These are phyloP conservation scores for Angomonas ambiguus DNA, from an alignment of 208 protist species.

Conservation along the genomic window DNA sequence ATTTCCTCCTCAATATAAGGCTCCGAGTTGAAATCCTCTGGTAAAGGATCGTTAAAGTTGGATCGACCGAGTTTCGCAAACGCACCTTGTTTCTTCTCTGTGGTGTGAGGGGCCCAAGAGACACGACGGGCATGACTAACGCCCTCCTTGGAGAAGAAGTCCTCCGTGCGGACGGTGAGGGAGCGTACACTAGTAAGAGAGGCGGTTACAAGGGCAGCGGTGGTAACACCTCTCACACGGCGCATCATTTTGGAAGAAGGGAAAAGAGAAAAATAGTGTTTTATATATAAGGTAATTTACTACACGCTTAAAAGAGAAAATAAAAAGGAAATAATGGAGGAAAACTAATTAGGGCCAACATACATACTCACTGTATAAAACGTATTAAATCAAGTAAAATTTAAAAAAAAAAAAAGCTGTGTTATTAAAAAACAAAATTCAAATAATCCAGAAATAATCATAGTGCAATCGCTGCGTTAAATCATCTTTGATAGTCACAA, in stretches of 20 bases:
- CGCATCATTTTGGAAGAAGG: background rate
- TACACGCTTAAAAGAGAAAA: background rate
- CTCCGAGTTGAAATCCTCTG: constrained; percentile 62
- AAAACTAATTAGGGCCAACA: too few species aligned
- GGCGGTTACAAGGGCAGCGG: background rate
- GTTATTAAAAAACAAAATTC: too few species aligned
- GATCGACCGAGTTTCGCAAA: constrained; percentile 87
- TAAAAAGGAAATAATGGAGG: background rate
- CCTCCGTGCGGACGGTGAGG: constrained; percentile 80
- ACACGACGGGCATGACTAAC: constrained; percentile 86
- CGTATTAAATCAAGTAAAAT: too few species aligned
- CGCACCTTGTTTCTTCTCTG: constrained; percentile 82
- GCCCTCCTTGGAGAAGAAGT: constrained; percentile 89
- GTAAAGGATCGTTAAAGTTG: constrained; percentile 80
- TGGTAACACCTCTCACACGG: background rate
- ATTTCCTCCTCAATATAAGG: constrained; percentile 87
- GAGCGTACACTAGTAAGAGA: constrained; percentile 8
- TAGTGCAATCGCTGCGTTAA: too few species aligned
- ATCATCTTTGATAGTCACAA: too few species aligned
- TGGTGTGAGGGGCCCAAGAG: constrained; percentile 87
- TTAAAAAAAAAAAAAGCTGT: constrained; percentile 10
- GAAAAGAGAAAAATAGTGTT: constrained; percentile 6
- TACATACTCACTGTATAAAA: too few species aligned
- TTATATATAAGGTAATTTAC: background rate
- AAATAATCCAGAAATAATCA: too few species aligned